phyloP scores from a whole-genome alignment of 257 asterid species.

The Primulina huaijiensis region DNA sequence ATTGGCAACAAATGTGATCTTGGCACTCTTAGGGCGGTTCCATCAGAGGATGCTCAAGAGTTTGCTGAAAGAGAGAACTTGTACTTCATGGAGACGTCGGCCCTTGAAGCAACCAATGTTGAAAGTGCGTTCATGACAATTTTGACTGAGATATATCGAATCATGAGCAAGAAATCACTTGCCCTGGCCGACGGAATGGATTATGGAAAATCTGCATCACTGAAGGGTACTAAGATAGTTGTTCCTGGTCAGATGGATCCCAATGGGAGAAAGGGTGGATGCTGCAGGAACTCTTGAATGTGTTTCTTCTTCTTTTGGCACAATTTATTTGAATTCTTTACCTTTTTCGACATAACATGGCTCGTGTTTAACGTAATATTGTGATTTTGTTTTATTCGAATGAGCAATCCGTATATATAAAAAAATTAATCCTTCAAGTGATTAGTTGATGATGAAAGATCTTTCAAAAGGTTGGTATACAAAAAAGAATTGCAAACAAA shows the following conservation, averaged over 20 bases:
- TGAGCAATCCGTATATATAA: background rate
- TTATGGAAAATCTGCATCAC: conserved; percentile 41
- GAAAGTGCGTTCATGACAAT: conserved; percentile 65
- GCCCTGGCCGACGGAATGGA: conserved; percentile 37
- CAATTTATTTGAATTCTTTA: background rate
- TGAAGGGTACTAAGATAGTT: conserved; percentile 62
- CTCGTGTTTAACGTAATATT: background rate
- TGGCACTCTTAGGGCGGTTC: conserved; percentile 76
- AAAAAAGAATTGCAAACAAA: no score
- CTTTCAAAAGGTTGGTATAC: no score
- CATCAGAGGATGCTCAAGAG: conserved; percentile 80
- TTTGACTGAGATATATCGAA: conserved; percentile 55
- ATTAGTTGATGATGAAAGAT: background rate
- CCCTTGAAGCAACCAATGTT: conserved; percentile 75
- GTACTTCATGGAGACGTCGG: conserved; percentile 88
- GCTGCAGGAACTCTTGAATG: conserved; percentile 46
- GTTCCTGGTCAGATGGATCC: conserved; percentile 49
- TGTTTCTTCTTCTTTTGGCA: background rate
- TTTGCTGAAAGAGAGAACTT: conserved; percentile 83
- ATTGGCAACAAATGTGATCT: conserved; percentile 75
- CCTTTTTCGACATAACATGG: background rate
- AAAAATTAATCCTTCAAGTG: background rate
- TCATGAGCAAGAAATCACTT: conserved; percentile 65
- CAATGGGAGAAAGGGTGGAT: conserved; percentile 48
- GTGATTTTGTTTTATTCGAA: background rate